A percentile compares a stretch with the other conserved stretches of the same genome.
Evolutionary conservation across 306 rosid genomes (phyloP).

Genomic region (Vachellia collinsii): DNA sequence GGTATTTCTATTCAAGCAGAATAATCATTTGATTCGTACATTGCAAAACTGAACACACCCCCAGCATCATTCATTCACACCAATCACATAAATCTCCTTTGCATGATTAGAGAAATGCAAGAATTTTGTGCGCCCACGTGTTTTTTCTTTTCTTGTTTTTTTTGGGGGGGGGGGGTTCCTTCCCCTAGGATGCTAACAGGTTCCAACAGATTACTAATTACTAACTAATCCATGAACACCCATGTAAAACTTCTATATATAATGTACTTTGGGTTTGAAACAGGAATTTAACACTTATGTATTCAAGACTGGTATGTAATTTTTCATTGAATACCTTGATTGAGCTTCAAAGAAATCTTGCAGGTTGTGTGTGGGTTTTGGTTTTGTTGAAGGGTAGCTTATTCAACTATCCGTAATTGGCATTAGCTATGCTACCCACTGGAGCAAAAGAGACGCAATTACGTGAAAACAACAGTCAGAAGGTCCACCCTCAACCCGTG

Average conservation of each 20-base stretch:
- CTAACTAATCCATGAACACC: background rate
- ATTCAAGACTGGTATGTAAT: background rate
- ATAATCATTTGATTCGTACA: background rate
- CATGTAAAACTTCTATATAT: background rate
- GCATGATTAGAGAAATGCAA: background rate
- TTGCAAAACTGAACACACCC: background rate
- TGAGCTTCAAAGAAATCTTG: constrained; percentile 48
- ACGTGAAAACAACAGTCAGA: constrained; percentile 92
- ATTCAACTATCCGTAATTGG: constrained; percentile 53
- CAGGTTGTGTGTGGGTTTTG: constrained; percentile 52
- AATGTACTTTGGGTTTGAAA: background rate
- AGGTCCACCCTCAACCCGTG: constrained; percentile 99
- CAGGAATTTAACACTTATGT: background rate
- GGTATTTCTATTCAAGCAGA: background rate
- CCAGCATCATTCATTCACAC: background rate
- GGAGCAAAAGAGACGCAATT: constrained; percentile 87
- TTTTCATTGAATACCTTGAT: constrained; percentile 33
- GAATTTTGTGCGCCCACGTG: no score
- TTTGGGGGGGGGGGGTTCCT: background rate
- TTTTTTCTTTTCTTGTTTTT: no score
- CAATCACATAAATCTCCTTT: background rate
- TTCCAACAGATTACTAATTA: background rate
- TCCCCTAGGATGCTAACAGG: background rate
- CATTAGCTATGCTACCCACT: constrained; percentile 91
- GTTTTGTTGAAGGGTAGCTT: constrained; percentile 54